Evolutionary conservation across 2,329 filamentous ascomycete genomes (phyloP).

Genomic region (Beauveria caledonica): DNA sequence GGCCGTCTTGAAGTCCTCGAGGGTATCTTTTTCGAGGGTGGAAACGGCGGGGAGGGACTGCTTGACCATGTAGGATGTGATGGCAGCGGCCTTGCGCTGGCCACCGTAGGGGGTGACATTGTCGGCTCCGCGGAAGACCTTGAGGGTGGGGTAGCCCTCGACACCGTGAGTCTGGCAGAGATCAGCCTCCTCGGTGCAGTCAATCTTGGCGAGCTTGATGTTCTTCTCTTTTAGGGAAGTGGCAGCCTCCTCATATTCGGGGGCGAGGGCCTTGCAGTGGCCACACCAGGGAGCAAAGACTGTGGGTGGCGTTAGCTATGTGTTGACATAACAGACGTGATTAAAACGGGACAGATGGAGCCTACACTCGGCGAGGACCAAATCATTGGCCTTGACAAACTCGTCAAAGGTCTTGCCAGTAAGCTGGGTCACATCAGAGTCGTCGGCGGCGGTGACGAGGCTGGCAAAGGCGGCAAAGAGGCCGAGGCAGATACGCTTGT

Average conservation of each 20-base stretch:
- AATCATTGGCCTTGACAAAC: conserved; percentile 76
- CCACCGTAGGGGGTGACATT: conserved; percentile 77
- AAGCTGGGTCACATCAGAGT: conserved; percentile 76
- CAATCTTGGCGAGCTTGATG: conserved; percentile 77
- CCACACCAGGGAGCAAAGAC: conserved; percentile 96
- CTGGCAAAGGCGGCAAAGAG: conserved; percentile 47
- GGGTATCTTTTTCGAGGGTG: conserved; percentile 65
- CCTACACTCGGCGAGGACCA: conserved; percentile 92
- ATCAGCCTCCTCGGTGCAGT: conserved; percentile 90
- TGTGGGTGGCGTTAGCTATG: conserved; percentile 33
- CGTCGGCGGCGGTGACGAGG: conserved; percentile 48
- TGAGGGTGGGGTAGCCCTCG: conserved; percentile 96
- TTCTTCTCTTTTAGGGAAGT: conserved; percentile 81
- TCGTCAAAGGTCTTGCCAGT: conserved; percentile 80
- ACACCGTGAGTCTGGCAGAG: conserved; percentile 87
- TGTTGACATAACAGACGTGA: not conserved
- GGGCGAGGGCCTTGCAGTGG: conserved; percentile 96
- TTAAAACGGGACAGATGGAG: conserved; percentile 13
- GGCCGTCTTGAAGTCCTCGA: conserved; percentile 94
- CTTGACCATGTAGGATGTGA: conserved; percentile 91
- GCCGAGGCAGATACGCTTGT: conserved; percentile 44
- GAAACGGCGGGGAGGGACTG: conserved; percentile 93
- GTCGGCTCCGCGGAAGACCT: conserved; percentile 91
- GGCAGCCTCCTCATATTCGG: conserved; percentile 82
- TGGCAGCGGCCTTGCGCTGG: conserved; percentile 75